A percentile compares a stretch with the other conserved stretches of the same genome.
phyloP scores from a whole-genome alignment of 495 filamentous ascomycete genomes.

The Penicillium fimorum region DNA sequence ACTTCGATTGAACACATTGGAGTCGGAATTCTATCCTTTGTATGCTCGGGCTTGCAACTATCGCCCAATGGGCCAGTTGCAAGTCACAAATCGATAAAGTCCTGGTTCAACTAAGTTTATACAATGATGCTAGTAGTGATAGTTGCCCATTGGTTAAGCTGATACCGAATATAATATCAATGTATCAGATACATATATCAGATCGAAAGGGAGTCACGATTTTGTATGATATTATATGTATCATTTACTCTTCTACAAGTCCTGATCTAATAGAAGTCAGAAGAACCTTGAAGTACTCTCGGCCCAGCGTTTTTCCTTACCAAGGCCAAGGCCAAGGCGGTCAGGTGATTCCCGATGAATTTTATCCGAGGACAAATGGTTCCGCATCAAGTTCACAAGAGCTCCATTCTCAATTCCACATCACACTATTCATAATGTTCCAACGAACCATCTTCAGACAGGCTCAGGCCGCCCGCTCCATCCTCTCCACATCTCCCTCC shows the following conservation, averaged over 20 bases:
- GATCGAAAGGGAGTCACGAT: not conserved
- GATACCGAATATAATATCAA: too few relatives aligned
- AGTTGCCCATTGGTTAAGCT: too few relatives aligned
- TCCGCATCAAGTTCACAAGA: slow-evolving; percentile 9
- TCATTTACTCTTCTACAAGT: not conserved
- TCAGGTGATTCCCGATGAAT: slow-evolving; percentile 30
- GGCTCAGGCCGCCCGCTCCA: slow-evolving; percentile 41
- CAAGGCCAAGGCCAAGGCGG: slow-evolving; percentile 11
- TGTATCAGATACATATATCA: too few relatives aligned
- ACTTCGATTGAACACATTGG: too few relatives aligned
- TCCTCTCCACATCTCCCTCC: slow-evolving; percentile 35
- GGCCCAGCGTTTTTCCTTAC: slow-evolving; percentile 25
- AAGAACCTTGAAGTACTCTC: slow-evolving; percentile 3
- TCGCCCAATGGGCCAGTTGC: too few relatives aligned
- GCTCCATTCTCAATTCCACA: slow-evolving; percentile 14
- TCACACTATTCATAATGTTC: slow-evolving; percentile 38
- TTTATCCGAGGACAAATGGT: slow-evolving; percentile 22
- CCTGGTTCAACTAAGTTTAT: too few relatives aligned
- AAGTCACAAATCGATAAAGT: too few relatives aligned
- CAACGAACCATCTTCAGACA: slow-evolving; percentile 47
- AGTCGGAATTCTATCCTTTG: too few relatives aligned
- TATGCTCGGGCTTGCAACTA: too few relatives aligned
- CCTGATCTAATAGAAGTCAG: not conserved
- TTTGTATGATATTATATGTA: not conserved
- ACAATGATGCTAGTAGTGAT: too few relatives aligned